Evolutionary conservation across 2,329 filamentous ascomycete genomes (phyloP), one percentile per base, ranked within the genome.

Genomic region (Aschersonia sp.): DNA sequence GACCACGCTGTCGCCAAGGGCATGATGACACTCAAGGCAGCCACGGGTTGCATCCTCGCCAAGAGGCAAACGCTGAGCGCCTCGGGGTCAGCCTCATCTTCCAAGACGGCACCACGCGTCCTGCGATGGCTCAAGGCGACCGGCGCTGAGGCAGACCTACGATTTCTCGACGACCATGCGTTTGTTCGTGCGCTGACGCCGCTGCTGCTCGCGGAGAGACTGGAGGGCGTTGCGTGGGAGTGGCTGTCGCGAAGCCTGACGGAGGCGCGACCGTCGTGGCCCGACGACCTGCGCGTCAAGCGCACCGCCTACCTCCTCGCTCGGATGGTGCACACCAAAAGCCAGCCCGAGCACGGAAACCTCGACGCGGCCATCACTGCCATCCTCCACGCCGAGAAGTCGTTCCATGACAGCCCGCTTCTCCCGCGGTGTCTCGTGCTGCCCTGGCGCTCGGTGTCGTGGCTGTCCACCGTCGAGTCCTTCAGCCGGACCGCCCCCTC

Each of bases 51-150:
- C 50, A 63, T 80, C 47, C 60, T 68, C 31, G 67, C 70, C 12
- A 70, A 77, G 54, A 60, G 62, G 32, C 64, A 67, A 40, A 65
- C 70, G 28, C 62, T 73, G 55, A 41, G 54, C 56, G 51, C 7
- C 43, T 31, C 54, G 5, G 60, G 61, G 5, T 63, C 74, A 53
- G 59, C 61, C 10, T 56, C 61, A 1, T 70, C 71, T 1, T 70
- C 71, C 0, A 66, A 70, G 1, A 72, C 72, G 1, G 73, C 70
- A 1, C 57, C 64, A 2, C 68, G 67, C 12, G 71, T 79, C 1
- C 54, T 78, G 2, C 63, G 67, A 47, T 80, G 77, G 77, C 67
- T 80, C 31, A 67, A 68, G 1, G 64, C 73, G 0, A 72, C 71
- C 1, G 73, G 74, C 2, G 56, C 65, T 2, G 72, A 77, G 51